Evolutionary conservation across 345 rosid genomes (phyloP), one percentile per base, ranked within the genome.

Genomic region (Ailanthus altissimus): DNA sequence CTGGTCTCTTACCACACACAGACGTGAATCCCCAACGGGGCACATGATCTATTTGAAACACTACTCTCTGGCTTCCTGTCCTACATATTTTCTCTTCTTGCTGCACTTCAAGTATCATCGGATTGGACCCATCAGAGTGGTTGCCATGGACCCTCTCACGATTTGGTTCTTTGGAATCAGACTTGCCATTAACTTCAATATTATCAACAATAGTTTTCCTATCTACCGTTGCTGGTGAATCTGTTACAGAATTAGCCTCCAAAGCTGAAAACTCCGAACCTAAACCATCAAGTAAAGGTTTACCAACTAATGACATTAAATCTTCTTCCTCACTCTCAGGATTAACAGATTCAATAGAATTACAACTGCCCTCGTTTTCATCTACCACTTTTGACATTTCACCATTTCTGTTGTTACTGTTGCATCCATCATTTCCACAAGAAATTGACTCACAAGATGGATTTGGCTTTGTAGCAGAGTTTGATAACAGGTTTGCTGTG

Each of bases 11-110:
- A 25, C 97, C 97, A 65, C 94, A 80, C 16, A 90, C 78, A 64
- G 92, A 91, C 49, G 84, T 88, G 42, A 80, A 78, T 68, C 97
- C 98, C 85, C 90, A 91, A 6, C 84, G 86, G 9, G 94, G 87
- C 7, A 73, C 79, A 23, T 74, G 75, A 50, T 84, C 82, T 36
- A 70, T 61, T 74, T 79, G 83, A 23, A 78, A 40, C 14, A 75
- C 47, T 21, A 75, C 70, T 64, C 79, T 81, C 70, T 62, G 81
- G 72, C 86, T 85, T 76, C 73, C 81, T 46, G 84, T 78, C 65
- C 80, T 88, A 43, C 82, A 67, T 20, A 84, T 82, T 78, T 72
- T 84, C 82, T 83, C 80, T 79, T 77, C 76, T 16, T 78, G 74
- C 3, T 25, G 68, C 51, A 25, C 64, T 14, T 83, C 88, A 57